Evolutionary conservation across 2,329 filamentous ascomycete genomes (phyloP).

Genomic region (Graphiopsis chlorocephala): DNA sequence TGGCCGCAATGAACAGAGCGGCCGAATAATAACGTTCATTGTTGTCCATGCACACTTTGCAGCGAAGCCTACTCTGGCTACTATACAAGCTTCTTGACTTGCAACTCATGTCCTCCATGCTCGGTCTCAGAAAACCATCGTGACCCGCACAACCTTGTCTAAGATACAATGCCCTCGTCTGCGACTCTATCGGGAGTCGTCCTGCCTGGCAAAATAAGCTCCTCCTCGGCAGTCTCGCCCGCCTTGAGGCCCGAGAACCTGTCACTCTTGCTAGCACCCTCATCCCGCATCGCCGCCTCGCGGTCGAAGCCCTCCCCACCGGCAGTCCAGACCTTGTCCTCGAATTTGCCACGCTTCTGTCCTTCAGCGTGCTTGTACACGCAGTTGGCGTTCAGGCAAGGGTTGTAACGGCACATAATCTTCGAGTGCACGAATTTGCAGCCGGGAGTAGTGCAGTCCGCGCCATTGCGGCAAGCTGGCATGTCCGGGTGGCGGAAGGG

Average conservation of each 20-base stretch:
- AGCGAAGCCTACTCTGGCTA: background rate
- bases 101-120: background rate
- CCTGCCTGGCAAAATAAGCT: conserved; percentile 35
- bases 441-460: conserved; percentile 73
- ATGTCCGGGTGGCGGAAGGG: conserved; percentile 85
- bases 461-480: conserved; percentile 86
- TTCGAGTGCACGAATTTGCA: conserved; percentile 90
- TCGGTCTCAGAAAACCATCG: background rate
- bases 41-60: background rate
- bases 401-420: conserved; percentile 84
- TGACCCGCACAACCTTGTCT: background rate
- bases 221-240: conserved; percentile 29
- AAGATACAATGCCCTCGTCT: conserved; percentile 15
- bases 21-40: background rate
- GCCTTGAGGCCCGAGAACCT: conserved; percentile 28
- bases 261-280: conserved; percentile 21
- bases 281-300: conserved; percentile 14
- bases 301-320: conserved; percentile 31
- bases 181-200: conserved; percentile 13
- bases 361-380: conserved; percentile 88
- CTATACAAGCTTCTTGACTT: background rate
- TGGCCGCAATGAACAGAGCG: background rate
- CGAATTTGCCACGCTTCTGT: conserved; percentile 75
- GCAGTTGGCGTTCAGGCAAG: conserved; percentile 86
- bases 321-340: conserved; percentile 88